Evolutionary conservation across 1,139 yeast genomes (phyloP).

Genomic region (Suzukiozyma palmioleophila): DNA sequence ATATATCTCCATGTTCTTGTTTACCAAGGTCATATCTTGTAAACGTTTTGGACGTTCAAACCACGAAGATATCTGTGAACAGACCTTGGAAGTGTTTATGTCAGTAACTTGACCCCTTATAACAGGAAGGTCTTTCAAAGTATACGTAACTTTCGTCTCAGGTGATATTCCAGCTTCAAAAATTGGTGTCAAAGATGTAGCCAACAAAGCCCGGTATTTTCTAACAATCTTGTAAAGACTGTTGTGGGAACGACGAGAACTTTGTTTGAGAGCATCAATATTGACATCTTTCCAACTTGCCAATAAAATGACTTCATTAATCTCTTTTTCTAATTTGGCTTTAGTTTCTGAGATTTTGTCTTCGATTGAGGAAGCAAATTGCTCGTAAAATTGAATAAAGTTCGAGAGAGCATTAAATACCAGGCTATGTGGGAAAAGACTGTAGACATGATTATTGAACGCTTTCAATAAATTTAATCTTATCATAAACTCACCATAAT

Average conservation of each 20-base stretch:
- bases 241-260: constrained; percentile 85
- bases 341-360: constrained; percentile 43
- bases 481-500: constrained; percentile 64
- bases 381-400: constrained; percentile 60
- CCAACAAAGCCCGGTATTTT: constrained; percentile 67
- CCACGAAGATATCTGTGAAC: constrained; percentile 43
- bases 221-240: constrained; percentile 78
- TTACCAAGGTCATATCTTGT: constrained; percentile 46
- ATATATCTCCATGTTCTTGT: constrained; percentile 52
- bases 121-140: constrained; percentile 10
- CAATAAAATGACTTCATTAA: constrained; percentile 75
- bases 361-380: constrained; percentile 49
- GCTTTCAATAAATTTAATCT: constrained; percentile 60
- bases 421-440: constrained; percentile 17
- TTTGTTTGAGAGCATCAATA: constrained; percentile 86
- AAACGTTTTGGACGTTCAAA: constrained; percentile 51
- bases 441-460: constrained; percentile 48
- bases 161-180: constrained; percentile 58
- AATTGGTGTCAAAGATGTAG: constrained; percentile 48
- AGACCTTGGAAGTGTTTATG: constrained; percentile 12
- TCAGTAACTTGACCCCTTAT: constrained; percentile 14
- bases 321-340: constrained; percentile 66
- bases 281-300: constrained; percentile 99
- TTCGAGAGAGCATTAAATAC: constrained; percentile 50
- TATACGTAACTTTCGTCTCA: constrained; percentile 11